These are phyloP conservation scores for Suillus occidentalis DNA, from an alignment of 768 basidiomycete species.

Conservation along the genomic window DNA sequence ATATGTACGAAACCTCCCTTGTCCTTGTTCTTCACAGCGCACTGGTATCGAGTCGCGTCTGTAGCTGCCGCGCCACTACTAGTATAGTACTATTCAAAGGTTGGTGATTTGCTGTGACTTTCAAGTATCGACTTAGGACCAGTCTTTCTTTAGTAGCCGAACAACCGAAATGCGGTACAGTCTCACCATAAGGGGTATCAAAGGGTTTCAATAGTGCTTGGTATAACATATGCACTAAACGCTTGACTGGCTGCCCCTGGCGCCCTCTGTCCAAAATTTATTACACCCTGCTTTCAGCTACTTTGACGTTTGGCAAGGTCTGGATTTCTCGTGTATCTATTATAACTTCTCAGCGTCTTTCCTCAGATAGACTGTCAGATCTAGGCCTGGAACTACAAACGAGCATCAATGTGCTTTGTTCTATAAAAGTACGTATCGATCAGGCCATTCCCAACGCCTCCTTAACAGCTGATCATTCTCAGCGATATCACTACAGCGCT, in stretches of 20 bases:
- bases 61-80: not conserved
- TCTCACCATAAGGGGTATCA: not conserved
- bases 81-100: not conserved
- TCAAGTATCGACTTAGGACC: not conserved
- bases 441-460: not conserved
- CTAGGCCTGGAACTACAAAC: too few species aligned
- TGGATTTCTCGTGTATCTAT: not conserved
- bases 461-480: not conserved
- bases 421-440: not conserved
- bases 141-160: not conserved
- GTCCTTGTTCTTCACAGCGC: not conserved
- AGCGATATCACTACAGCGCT: not conserved
- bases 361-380: not conserved
- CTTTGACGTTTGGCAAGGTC: not conserved
- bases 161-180: not conserved
- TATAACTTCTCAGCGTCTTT: not conserved
- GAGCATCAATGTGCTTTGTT: not conserved
- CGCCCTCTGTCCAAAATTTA: too few species aligned
- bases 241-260: too few species aligned
- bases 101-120: not conserved
- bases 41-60: not conserved
- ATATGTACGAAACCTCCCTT: not conserved
- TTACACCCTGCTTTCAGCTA: not conserved
- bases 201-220: too few species aligned
- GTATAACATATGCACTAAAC: too few species aligned